These are phyloP conservation scores for Paramyrothecium sp. DNA, from an alignment of 2,329 filamentous ascomycete species.

Conservation along the genomic window DNA sequence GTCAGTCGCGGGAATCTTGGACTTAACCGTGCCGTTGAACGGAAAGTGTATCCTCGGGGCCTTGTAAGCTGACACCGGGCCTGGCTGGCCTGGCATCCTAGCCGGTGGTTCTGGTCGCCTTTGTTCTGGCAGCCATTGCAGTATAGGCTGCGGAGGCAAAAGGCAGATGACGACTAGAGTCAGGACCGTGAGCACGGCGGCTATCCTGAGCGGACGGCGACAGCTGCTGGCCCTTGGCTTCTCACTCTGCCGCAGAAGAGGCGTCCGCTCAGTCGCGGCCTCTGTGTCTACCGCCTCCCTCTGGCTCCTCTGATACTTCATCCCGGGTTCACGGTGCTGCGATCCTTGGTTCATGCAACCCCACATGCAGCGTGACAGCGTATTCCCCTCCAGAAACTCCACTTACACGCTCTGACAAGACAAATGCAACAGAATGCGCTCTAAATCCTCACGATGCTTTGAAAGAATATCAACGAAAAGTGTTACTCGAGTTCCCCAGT, in stretches of 20 bases:
- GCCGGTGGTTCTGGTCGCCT: background rate
- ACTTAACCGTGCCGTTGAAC: background rate
- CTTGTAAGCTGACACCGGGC: background rate
- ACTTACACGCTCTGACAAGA: too few species aligned
- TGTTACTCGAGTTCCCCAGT: too few species aligned
- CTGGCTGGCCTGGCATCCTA: too few species aligned
- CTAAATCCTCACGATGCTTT: too few species aligned
- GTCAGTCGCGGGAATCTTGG: conserved; percentile 26
- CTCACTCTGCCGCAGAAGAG: background rate
- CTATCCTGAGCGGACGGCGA: background rate
- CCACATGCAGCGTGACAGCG: too few species aligned
- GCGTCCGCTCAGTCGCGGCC: background rate
- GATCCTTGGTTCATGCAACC: too few species aligned
- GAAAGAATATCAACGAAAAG: too few species aligned
- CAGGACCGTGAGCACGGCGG: background rate
- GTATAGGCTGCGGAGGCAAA: background rate
- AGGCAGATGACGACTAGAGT: background rate
- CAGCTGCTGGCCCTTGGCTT: background rate
- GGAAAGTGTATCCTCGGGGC: background rate
- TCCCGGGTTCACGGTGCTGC: background rate
- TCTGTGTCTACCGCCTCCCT: background rate
- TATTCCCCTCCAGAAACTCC: too few species aligned
- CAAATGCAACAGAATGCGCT: too few species aligned
- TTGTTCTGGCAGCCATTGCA: background rate
- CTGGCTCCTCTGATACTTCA: background rate